phyloP scores from a whole-genome alignment of 2,329 filamentous ascomycete genomes.

The Pseudogymnoascus sp. region DNA sequence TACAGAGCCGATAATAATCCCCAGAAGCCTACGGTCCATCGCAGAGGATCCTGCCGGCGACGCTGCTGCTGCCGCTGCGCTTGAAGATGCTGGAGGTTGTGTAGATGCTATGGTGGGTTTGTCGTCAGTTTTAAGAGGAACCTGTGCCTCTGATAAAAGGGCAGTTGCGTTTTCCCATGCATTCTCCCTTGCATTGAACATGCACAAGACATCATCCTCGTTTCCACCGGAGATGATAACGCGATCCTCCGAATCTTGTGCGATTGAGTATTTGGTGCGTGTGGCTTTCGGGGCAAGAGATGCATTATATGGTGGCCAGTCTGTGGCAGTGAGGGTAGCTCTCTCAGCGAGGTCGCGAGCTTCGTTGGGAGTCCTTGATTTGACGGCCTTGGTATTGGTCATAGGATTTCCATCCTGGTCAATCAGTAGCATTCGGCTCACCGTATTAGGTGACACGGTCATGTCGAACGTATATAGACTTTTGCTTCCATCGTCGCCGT shows the following conservation, averaged over 20 bases:
- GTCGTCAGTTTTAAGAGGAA: slow-evolving; percentile 13
- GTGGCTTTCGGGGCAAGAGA: slow-evolving; percentile 59
- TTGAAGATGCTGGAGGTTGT: slow-evolving; percentile 26
- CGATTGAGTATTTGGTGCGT: slow-evolving; percentile 64
- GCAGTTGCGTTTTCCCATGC: slow-evolving; percentile 65
- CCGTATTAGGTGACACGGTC: slow-evolving; percentile 63
- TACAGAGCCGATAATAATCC: slow-evolving; percentile 75
- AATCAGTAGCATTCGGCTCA: slow-evolving; percentile 62
- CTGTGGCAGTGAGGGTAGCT: slow-evolving; percentile 42
- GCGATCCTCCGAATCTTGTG: slow-evolving; percentile 53
- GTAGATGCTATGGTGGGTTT: slow-evolving; percentile 25
- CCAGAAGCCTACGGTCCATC: slow-evolving; percentile 53
- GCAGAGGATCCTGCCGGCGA: slow-evolving; percentile 28
- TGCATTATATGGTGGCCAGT: slow-evolving; percentile 74
- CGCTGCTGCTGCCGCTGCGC: slow-evolving; percentile 28
- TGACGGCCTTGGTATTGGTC: slow-evolving; percentile 39
- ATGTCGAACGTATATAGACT: slow-evolving; percentile 73
- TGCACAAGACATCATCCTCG: slow-evolving; percentile 55
- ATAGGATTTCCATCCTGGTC: slow-evolving; percentile 50
- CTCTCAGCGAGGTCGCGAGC: slow-evolving; percentile 4
- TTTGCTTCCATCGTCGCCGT: slow-evolving; percentile 68
- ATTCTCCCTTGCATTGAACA: slow-evolving; percentile 72
- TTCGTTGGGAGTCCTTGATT: slow-evolving; percentile 11
- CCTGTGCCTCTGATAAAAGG: slow-evolving; percentile 20
- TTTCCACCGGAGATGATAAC: slow-evolving; percentile 75